Conservation (phyloP, 2,329 filamentous ascomycete genomes). For the Teratosphaeriaceae sp. region DNA sequence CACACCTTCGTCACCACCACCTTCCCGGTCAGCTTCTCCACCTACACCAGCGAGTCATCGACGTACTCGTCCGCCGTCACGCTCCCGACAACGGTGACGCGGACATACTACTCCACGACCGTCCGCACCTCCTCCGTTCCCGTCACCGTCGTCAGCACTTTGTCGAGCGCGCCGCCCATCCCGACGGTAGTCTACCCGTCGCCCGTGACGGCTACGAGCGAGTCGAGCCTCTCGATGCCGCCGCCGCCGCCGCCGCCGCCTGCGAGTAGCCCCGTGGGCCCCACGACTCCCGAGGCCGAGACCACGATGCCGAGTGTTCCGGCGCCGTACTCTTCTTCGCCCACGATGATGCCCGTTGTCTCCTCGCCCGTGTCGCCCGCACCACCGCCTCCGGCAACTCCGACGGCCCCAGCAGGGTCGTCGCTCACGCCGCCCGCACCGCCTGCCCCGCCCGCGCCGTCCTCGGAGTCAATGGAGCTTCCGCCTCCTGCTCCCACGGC, state of each 20-base stretch:
- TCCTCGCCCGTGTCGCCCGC: neutral
- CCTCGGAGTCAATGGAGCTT: neutral
- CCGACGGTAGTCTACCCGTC: neutral
- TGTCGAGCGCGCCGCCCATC: neutral
- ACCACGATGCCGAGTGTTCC: neutral
- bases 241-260: neutral
- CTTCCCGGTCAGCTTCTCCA: neutral
- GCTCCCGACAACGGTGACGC: slow-evolving; percentile 1
- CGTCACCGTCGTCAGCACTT: neutral
- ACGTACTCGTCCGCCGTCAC: slow-evolving; percentile 2
- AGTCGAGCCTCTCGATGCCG: neutral
- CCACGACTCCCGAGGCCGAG: neutral
- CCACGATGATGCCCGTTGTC: neutral
- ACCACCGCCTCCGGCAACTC: neutral
- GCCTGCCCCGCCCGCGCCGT: neutral
- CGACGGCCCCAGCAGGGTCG: neutral
- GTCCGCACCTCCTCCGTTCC: slow-evolving; percentile 1
- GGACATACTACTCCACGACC: neutral
- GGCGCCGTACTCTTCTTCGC: neutral
- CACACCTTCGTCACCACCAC: slow-evolving; percentile 1
- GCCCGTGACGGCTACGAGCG: slow-evolving; percentile 1
- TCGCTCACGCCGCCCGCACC: neutral
- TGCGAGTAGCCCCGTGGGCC: neutral
- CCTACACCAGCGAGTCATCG: slow-evolving; percentile 2
- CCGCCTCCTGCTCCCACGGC: neutral